phyloP scores from a whole-genome alignment of 352 stramenopile genomes.

The Phytophthora pini region DNA sequence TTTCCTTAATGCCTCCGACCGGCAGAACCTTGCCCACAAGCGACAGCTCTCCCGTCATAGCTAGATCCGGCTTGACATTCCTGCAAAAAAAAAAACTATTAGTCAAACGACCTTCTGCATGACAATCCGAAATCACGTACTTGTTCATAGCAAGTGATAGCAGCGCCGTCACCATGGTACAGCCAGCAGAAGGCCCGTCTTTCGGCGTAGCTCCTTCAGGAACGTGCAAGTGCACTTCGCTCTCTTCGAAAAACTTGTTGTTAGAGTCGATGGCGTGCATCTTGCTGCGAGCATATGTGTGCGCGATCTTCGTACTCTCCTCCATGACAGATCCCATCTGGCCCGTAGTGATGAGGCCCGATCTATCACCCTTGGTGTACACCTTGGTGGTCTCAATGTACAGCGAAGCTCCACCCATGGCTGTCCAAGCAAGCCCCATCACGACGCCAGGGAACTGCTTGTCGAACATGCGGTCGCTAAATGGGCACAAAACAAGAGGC shows the following conservation, averaged over 20 bases:
- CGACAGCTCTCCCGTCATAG: constrained; percentile 98
- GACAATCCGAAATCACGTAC: constrained; percentile 44
- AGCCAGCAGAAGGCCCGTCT: constrained; percentile 97
- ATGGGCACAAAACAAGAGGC: constrained; percentile 5
- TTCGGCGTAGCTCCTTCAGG: constrained; percentile 98
- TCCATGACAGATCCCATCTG: constrained; percentile 99
- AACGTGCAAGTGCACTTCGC: constrained; percentile 98
- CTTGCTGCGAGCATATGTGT: constrained; percentile 92
- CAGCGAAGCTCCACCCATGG: constrained; percentile 97
- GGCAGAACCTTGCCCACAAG: constrained; percentile 99
- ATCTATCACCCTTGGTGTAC: constrained; percentile 68
- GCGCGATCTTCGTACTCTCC: constrained; percentile 97
- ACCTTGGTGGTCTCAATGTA: constrained; percentile 97
- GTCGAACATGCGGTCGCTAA: constrained; percentile 97
- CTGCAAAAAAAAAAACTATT: constrained; percentile 36
- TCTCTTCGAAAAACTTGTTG: constrained; percentile 96
- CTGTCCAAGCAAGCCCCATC: constrained; percentile 99
- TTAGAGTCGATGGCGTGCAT: constrained; percentile 67
- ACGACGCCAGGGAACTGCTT: constrained; percentile 95
- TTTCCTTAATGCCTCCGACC: constrained; percentile 99
- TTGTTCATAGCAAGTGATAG: constrained; percentile 95
- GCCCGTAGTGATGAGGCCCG: constrained; percentile 89
- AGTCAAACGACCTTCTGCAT: constrained; percentile 10
- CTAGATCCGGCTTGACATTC: constrained; percentile 94
- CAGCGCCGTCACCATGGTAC: constrained; percentile 98